Base-by-base conservation (phyloP, 257 asterid species). In the Lantana camara region DNA sequence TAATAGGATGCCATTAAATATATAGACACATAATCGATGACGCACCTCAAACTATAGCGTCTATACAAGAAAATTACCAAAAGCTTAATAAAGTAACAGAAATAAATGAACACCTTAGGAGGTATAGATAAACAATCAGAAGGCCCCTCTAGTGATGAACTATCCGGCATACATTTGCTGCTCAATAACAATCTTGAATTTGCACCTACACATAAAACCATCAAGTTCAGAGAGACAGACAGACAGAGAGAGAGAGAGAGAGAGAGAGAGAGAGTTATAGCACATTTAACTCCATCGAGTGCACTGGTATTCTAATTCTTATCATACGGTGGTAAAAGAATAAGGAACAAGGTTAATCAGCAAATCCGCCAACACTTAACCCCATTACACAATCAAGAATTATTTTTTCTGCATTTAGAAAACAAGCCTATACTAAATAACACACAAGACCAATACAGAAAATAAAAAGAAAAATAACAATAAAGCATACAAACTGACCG, bases 101-200 rank as follows among this genome's bases (percentile, higher is more conserved):
- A 44, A 61, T 13, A 11, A 23, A 56, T 8, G 32, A 27, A 67
- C 69, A 85, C 94, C 88, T 78, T 63, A 24, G 82, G 62, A 14
- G 77, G 50, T 63, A 60, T 78, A 1, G 71, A 19, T 57, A 66
- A 75, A 38, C 61, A 51, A 68, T 58, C 55, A 27, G 80, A 60
- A 63, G 84, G 76, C 46, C 49, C 16, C 11, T 74, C 80, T 4
- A 75, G 66, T 12, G 78, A 65, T 19, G 62, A 27, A 68, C 75
- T 66, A 69, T 73, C 85, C 3, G 77, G 64, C 23, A 63, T 64
- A 63, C 81, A 70, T 65, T 81, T 79, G 63, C 79, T 53, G 49
- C 71, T 57, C 7, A 65, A 42, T 13, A 40, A 22, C 17, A 57
- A 53, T 72, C 80, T 72, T 47, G 78, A 71, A 30, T 47, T 37